Evolutionary conservation across 306 rosid genomes (phyloP).

Genomic region (peach (Prunus persica)): Prunus_persica_NCBIv2 NC_034015.1:14447001-14447500

Average conservation of each 20-base stretch:
- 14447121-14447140: conserved; percentile 84
- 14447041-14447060: not conserved
- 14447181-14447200: conserved; percentile 73
- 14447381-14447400: not conserved
- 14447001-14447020: not conserved
- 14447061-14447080: too few species aligned
- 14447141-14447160: conserved; percentile 94
- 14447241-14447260: conserved; percentile 63
- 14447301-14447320: conserved; percentile 75
- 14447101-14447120: conserved; percentile 90
- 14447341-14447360: conserved; percentile 28
- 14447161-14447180: conserved; percentile 75
- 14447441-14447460: conserved; percentile 67
- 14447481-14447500: conserved; percentile 56
- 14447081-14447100: conserved; percentile 19
- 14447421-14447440: not conserved
- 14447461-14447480: conserved; percentile 77
- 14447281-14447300: conserved; percentile 58
- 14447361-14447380: conserved; percentile 5
- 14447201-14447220: conserved; percentile 66
- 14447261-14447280: conserved; percentile 63
- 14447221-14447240: conserved; percentile 78
- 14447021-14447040: not conserved
- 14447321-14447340: conserved; percentile 64
- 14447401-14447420: not conserved